Evolutionary conservation across 2,329 filamentous ascomycete genomes (phyloP).

Genomic region (Colletotrichum liriopes): DNA sequence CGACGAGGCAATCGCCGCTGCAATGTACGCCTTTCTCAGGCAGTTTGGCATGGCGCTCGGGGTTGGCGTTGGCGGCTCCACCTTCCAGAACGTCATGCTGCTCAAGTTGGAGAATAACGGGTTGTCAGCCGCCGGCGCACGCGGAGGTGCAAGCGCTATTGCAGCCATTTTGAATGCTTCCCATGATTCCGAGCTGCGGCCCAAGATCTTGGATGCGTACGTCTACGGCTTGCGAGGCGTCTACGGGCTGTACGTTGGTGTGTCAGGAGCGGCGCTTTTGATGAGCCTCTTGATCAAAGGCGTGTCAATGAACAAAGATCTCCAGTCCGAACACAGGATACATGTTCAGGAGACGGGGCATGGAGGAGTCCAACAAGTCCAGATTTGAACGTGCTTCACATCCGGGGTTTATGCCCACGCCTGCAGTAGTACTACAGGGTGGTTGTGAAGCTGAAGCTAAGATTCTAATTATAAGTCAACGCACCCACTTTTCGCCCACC

Average conservation of each 20-base stretch:
- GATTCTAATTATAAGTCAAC: no score
- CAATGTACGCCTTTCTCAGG: constrained; percentile 37
- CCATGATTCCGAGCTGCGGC: not conserved
- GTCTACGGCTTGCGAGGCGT: constrained; percentile 4
- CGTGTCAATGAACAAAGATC: not conserved
- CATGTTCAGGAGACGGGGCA: not conserved
- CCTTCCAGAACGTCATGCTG: constrained; percentile 41
- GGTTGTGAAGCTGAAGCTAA: not conserved
- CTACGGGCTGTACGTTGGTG: constrained; percentile 2
- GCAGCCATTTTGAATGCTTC: not conserved
- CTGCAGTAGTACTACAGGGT: not conserved
- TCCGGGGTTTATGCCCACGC: not conserved
- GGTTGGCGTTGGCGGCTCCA: constrained; percentile 25
- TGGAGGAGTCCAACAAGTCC: not conserved
- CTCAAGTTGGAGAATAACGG: constrained; percentile 12
- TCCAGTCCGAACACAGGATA: not conserved
- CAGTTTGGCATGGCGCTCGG: constrained; percentile 35
- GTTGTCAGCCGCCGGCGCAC: not conserved
- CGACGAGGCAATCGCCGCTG: not conserved
- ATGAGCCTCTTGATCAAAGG: constrained; percentile 11
- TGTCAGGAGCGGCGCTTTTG: constrained; percentile 1
- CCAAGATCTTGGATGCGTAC: constrained; percentile 15
- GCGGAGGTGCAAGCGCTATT: not conserved
- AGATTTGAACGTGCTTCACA: not conserved
- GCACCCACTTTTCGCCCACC: no score